Base-by-base conservation (phyloP, 129 eudicot genomes). In the Kitagawia praeruptora region DNA sequence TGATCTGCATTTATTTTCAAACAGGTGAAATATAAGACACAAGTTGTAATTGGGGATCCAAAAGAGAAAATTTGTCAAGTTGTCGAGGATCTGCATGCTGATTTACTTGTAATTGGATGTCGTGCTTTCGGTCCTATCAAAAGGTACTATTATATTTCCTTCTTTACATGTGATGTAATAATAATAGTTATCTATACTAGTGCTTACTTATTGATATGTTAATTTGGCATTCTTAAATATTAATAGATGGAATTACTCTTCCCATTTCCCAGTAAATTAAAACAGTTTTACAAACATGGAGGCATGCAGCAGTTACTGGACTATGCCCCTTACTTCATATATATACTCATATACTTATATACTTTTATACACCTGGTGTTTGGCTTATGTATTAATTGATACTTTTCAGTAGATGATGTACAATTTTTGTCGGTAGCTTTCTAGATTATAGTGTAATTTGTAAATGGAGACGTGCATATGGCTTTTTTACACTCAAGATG, bases 121-220 rank as follows among this genome's bases (percentile, higher is more conserved):
- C 95, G 97, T 37, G 82, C 97, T 83, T 89, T 89, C 80, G 95
- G 97, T 76, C 97, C 92, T 64, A 86, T 92, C 77, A 92, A 86
- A 83, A 88, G 97, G 97, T 92, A 82, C 80, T 13, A 5, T 10
- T 80, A 4, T 31, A 25, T 4, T 21, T 84, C 21, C 39, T 74
- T 25, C 38, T 38, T 21, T 44, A 9, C 1, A 56, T 38, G 19
- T 76, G 31, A 12, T 37, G 3, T 51, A 16, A 14, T 34, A 39
- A 21, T 54, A 6, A 77, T 39, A 37, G 0, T 56, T 48, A 51
- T 15, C 2, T 27, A 5, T 5, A 16, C 27, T 10, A 19, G 13
- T 28, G 63, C 1, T 28, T 47, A 6, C 8, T 27, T 75, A 25
- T 47, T 48, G 18, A 18, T 47, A 11, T 45, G 78, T n/a, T 27